These are phyloP conservation scores for Eutrema japonicum DNA, from an alignment of 345 rosid species.

Conservation along the genomic window DNA sequence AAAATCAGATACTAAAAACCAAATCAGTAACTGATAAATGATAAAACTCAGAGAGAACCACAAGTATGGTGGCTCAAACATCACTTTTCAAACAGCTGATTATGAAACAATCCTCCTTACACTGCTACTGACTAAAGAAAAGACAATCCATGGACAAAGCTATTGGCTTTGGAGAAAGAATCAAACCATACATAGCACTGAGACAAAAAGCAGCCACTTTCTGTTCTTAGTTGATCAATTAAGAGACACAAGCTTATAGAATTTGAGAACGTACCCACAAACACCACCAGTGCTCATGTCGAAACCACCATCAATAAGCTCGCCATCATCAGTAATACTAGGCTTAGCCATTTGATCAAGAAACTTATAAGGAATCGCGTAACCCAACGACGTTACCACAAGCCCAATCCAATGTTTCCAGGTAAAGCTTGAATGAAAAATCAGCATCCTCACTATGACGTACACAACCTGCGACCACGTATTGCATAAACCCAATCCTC, in stretches of 20 bases:
- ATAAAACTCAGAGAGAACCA: not conserved
- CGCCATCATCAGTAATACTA: slow-evolving; percentile 66
- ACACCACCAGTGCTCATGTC: slow-evolving; percentile 92
- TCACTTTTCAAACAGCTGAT: slow-evolving; percentile 2
- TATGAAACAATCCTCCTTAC: not conserved
- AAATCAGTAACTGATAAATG: not conserved
- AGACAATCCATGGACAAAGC: not conserved
- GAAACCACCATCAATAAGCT: slow-evolving; percentile 85
- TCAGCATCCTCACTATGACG: slow-evolving; percentile 65
- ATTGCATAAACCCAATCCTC: slow-evolving; percentile 5
- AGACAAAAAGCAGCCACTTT: not conserved
- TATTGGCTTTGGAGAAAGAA: slow-evolving; percentile 24
- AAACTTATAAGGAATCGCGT: slow-evolving; percentile 71
- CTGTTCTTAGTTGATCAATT: not conserved
- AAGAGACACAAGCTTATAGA: not conserved
- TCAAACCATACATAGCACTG: not conserved
- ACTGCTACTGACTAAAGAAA: slow-evolving; percentile 1
- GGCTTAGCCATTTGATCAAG: slow-evolving; percentile 81
- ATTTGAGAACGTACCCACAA: slow-evolving; percentile 63
- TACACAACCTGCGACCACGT: slow-evolving; percentile 58
- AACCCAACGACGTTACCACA: slow-evolving; percentile 64
- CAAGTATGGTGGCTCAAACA: not conserved
- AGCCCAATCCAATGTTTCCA: slow-evolving; percentile 90
- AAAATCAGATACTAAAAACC: not conserved
- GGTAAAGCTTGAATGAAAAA: slow-evolving; percentile 65